Percentiles rank a stretch among this genome's conserved stretches.
These are phyloP conservation scores for Candida piceae DNA, from an alignment of 805 yeast genomes.

Conservation along the genomic window DNA sequence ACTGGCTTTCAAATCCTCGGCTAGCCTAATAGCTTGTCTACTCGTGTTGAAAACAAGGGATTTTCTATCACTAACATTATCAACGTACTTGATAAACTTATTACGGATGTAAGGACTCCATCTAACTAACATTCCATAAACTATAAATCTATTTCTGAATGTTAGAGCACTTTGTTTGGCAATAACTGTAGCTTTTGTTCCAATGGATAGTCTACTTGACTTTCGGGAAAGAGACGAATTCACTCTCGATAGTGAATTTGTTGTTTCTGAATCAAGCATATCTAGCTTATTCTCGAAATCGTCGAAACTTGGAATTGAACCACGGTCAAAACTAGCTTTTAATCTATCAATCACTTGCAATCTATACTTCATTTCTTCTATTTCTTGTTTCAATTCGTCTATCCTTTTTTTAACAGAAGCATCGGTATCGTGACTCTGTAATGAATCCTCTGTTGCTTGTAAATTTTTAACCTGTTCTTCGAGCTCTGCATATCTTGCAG, in stretches of 20 bases:
- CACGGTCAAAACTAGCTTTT: conserved; percentile 21
- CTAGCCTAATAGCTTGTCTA: conserved; percentile 27
- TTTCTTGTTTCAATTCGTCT: conserved; percentile 19
- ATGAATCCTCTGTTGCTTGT: conserved; percentile 22
- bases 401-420: conserved; percentile 10
- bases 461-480: conserved; percentile 32
- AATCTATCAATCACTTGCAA: conserved; percentile 20
- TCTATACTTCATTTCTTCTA: conserved; percentile 30
- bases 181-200: conserved; percentile 18
- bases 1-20: conserved; percentile 21
- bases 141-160: conserved; percentile 59
- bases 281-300: conserved; percentile 21
- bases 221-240: conserved; percentile 12
- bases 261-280: conserved; percentile 17
- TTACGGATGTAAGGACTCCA: conserved; percentile 74
- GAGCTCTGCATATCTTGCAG: conserved; percentile 34
- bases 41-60: conserved; percentile 26
- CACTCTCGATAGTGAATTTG: conserved; percentile 12
- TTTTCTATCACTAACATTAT: conserved; percentile 22
- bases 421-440: conserved; percentile 6
- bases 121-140: conserved; percentile 67
- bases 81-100: conserved; percentile 52
- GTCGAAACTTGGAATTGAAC: conserved; percentile 23
- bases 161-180: conserved; percentile 30
- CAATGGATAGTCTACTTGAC: conserved; percentile 13